phyloP scores from a whole-genome alignment of 495 filamentous ascomycete genomes.

The Trichoderma asperelloides region DNA sequence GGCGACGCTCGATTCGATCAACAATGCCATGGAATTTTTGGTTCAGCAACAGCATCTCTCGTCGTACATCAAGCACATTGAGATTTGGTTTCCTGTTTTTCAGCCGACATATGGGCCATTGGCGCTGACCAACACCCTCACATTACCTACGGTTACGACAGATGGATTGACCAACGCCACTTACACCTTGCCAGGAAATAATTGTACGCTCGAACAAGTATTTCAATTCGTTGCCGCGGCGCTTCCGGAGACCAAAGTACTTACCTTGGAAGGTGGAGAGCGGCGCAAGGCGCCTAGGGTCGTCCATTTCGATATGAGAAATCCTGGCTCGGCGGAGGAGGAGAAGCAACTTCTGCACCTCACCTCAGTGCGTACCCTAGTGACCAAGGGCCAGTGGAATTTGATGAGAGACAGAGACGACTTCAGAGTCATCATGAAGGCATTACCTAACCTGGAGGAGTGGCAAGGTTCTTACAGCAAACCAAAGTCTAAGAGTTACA shows the following conservation, averaged over 20 bases:
- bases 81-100: conserved; percentile 68
- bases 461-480: conserved; percentile 66
- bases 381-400: conserved; percentile 70
- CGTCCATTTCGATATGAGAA: not conserved
- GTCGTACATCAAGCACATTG: conserved; percentile 57
- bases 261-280: conserved; percentile 71
- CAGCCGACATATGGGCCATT: conserved; percentile 38
- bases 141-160: conserved; percentile 36
- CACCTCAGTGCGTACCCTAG: conserved; percentile 44
- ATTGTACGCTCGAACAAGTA: conserved; percentile 58
- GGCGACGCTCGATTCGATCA: conserved; percentile 50
- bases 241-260: conserved; percentile 51
- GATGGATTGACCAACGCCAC: conserved; percentile 41
- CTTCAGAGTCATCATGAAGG: conserved; percentile 48
- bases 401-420: conserved; percentile 58
- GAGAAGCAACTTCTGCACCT: conserved; percentile 31
- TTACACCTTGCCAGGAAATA: conserved; percentile 49
- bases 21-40: conserved; percentile 50
- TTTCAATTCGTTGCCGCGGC: conserved; percentile 48
- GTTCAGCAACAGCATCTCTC: conserved; percentile 46
- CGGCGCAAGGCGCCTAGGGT: conserved; percentile 51
- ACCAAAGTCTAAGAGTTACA: conserved; percentile 57
- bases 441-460: conserved; percentile 56
- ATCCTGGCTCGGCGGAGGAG: not conserved
- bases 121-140: conserved; percentile 31